Evolutionary conservation across 1,284 basidiomycete genomes (phyloP), one percentile per base, ranked within the genome.

Genomic region (Ustilago crameri): DNA sequence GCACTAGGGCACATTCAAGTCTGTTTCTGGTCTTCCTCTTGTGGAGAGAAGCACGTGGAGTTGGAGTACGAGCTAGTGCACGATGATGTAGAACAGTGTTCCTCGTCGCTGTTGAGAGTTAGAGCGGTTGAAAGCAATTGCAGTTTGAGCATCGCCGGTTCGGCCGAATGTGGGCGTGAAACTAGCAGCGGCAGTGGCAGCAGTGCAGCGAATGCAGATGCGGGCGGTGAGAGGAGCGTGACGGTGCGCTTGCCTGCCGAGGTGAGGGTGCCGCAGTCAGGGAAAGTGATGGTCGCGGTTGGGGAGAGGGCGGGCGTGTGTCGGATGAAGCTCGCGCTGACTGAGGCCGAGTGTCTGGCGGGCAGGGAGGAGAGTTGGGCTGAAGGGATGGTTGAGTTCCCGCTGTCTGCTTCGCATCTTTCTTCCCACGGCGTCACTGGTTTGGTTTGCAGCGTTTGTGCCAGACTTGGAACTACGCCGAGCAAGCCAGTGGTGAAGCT

Each of bases 1-100:
- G 37, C 53, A 12, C 42, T 76, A 10, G 70, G 70, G 1, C 24
- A 32, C 14, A 37, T 76, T n/a, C 62, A 61, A 15, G 54, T 76
- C 17, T 23, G 69, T 23, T 40, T 76, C 5, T 73, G 70, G 61
- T 34, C 40, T 4, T 38, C 42, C 7, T 5, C 30, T 4, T 20
- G 10, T 8, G 41, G 15, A 9, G 41, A 51, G 9, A 14, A 23
- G 5, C 15, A 18, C 3, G 22, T 67, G 45, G 52, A 70, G 40
- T 15, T 55, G 24, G 46, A 27, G n/a, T 52, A 47, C 22, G 30
- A 55, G 50, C 30, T 51, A 2, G 38, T 45, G 7, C 40, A 54
- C 17, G 48, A 20, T 42, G 41, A 23, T 23, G 20, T 7, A 30
- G 30, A 30, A 45, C 18, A n/a, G 26, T 64, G 54, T 22, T 24